These are phyloP conservation scores for Hypomontagnella monticulosa DNA, from an alignment of 495 filamentous ascomycete species.

Conservation along the genomic window DNA sequence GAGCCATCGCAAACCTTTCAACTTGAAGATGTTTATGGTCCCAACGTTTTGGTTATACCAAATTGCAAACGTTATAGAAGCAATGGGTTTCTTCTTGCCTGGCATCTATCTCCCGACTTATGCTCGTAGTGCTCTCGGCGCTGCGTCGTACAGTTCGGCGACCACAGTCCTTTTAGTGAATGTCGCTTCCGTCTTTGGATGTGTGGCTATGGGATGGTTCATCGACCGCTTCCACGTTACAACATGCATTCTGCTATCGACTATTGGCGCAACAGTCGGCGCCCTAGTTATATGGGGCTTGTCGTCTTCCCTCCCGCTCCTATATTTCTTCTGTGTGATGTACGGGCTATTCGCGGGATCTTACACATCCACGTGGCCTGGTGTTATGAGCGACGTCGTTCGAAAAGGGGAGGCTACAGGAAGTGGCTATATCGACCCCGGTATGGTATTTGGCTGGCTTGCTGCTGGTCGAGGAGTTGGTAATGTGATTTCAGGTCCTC, in stretches of 20 bases:
- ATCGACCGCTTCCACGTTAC: slow-evolving; percentile 68
- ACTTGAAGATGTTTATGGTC: slow-evolving; percentile 55
- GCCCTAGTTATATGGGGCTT: slow-evolving; percentile 75
- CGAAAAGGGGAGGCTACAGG: slow-evolving; percentile 37
- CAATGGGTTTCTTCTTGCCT: slow-evolving; percentile 70
- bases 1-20: slow-evolving; percentile 50
- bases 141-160: slow-evolving; percentile 51
- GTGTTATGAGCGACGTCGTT: slow-evolving; percentile 61
- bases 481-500: slow-evolving; percentile 65
- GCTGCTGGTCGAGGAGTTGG: slow-evolving; percentile 71
- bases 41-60: slow-evolving; percentile 60
- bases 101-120: slow-evolving; percentile 70
- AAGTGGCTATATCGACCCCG: slow-evolving; percentile 39
- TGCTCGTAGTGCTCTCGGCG: slow-evolving; percentile 45
- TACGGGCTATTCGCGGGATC: slow-evolving; percentile 76
- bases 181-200: slow-evolving; percentile 63
- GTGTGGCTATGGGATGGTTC: slow-evolving; percentile 64
- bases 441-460: slow-evolving; percentile 58
- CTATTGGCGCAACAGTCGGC: slow-evolving; percentile 63
- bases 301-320: slow-evolving; percentile 58
- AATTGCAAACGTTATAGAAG: slow-evolving; percentile 64
- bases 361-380: slow-evolving; percentile 66
- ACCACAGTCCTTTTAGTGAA: slow-evolving; percentile 66
- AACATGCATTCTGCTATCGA: slow-evolving; percentile 66
- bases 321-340: slow-evolving; percentile 68